Percentiles rank a stretch among this genome's conserved stretches.
These are phyloP conservation scores for Alloteropsis semialata DNA, from an alignment of 176 grass and related monocot genomes.

Conservation along the genomic window DNA sequence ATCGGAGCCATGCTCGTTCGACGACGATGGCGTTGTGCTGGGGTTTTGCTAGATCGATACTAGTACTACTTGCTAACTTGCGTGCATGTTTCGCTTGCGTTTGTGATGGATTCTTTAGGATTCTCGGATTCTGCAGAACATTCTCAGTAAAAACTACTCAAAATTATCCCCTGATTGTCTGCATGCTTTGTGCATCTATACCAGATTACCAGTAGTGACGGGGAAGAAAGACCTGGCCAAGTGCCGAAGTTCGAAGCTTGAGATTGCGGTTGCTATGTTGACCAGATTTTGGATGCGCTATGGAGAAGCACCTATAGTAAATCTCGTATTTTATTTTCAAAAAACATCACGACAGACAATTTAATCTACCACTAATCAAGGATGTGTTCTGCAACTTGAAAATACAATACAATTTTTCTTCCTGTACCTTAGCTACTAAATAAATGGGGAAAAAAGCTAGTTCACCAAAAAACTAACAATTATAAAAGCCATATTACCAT, in stretches of 20 bases:
- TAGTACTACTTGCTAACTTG: background rate
- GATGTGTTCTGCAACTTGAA: too few relatives aligned
- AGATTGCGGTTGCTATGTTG: background rate
- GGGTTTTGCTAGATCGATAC: background rate
- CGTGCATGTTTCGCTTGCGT: background rate
- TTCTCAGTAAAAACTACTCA: background rate
- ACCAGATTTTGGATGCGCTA: too few relatives aligned
- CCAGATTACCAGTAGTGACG: background rate
- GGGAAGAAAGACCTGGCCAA: background rate
- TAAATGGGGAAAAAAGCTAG: too few relatives aligned
- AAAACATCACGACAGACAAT: too few relatives aligned
- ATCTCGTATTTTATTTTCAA: too few relatives aligned
- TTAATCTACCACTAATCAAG: too few relatives aligned
- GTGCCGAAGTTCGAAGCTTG: background rate
- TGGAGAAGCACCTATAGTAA: too few relatives aligned
- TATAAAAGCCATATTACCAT: too few relatives aligned
- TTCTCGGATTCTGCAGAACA: background rate
- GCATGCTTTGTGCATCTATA: background rate
- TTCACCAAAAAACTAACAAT: too few relatives aligned
- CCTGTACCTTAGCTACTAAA: too few relatives aligned
- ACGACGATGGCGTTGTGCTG: background rate
- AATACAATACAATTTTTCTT: too few relatives aligned
- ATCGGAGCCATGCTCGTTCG: background rate
- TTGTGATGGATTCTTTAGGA: background rate
- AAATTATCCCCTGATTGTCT: background rate